Base-by-base conservation (phyloP, 1,284 basidiomycete species). In the Hypsizygus ulmarius region DNA sequence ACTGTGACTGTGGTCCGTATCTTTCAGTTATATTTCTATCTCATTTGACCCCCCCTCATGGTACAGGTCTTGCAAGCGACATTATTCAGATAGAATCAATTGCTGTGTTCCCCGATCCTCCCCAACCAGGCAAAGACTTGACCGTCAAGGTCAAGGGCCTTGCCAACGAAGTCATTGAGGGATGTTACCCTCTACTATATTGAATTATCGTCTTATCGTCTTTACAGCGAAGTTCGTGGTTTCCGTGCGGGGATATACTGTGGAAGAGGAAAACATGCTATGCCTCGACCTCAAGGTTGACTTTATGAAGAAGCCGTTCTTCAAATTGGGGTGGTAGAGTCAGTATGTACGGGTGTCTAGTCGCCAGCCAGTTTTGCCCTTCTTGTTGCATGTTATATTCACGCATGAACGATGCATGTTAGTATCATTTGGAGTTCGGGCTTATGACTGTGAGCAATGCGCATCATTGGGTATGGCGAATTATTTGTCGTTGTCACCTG, bases 201-300 rank as follows among this genome's bases (percentile, higher is more conserved):
- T 7, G 4, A 25, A 15, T 27, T 38, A 19, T 40, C 19, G n/a
- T n/a, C 12, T 45, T 14, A 39, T 21, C 29, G 15, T 16, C 29
- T 28, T 19, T 14, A 35, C 39, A 94, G 96, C 93, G 69, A 96
- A 93, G 66, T 97, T 97, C 72, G 68, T 61, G 6, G 82, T 99
- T 45, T 65, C 77, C 36, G 81, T 95, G 16, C 65, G 71, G 5
- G 95, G 82, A 1, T 91, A 79, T 62, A 93, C 89, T 1, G 76
- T 59, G n/a, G 79, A 87, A 0, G 92, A 94, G 1, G 82, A 87
- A 0, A 80, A 87, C 51, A 67, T 97, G 73, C 59, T 91, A 35
- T 97, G 95, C 69, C 69, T 95, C 54, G 72, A 93, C 57, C 72
- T 98, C 47, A 72, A 72, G 49, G 83, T 95, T 44, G 82, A 90